These are phyloP conservation scores for Globisporangium polare DNA, from an alignment of 352 stramenopile species.

Conservation along the genomic window DNA sequence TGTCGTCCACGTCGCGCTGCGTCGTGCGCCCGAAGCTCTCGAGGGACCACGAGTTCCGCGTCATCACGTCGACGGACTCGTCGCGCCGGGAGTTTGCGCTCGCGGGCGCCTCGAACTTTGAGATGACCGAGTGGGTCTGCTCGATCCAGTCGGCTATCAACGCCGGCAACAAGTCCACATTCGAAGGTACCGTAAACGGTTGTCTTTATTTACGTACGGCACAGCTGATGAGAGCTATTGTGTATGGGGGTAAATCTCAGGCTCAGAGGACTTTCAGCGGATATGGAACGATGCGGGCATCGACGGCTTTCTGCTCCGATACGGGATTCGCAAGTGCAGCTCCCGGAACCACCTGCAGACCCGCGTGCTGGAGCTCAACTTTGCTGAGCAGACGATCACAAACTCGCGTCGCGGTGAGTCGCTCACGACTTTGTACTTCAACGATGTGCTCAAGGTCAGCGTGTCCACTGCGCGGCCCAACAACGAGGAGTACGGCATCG, in stretches of 20 bases:
- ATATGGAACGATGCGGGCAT: constrained; percentile 81
- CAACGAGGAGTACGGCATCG: constrained; percentile 61
- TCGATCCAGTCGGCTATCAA: constrained; percentile 83
- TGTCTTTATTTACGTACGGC: not conserved
- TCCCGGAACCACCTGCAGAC: constrained; percentile 78
- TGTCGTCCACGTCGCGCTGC: constrained; percentile 76
- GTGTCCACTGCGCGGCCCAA: constrained; percentile 32
- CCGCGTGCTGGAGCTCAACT: constrained; percentile 82
- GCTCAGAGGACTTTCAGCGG: constrained; percentile 51
- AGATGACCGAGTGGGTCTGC: constrained; percentile 81
- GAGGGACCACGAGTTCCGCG: constrained; percentile 72
- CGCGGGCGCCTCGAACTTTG: constrained; percentile 62
- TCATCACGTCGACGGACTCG: constrained; percentile 73
- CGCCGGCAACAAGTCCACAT: constrained; percentile 67
- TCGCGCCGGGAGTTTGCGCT: constrained; percentile 61
- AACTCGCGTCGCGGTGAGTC: constrained; percentile 77
- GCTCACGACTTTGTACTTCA: constrained; percentile 73
- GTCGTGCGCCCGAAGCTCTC: constrained; percentile 48
- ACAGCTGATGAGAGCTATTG: not conserved
- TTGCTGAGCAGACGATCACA: constrained; percentile 80
- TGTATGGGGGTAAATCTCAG: constrained; percentile 3
- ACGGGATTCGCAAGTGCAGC: constrained; percentile 80
- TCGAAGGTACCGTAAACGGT: constrained; percentile 37
- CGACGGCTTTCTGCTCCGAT: constrained; percentile 76
- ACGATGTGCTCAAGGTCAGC: constrained; percentile 50